Base-by-base conservation (phyloP, 2,329 filamentous ascomycete species). In the Cladosporium sp. region DNA sequence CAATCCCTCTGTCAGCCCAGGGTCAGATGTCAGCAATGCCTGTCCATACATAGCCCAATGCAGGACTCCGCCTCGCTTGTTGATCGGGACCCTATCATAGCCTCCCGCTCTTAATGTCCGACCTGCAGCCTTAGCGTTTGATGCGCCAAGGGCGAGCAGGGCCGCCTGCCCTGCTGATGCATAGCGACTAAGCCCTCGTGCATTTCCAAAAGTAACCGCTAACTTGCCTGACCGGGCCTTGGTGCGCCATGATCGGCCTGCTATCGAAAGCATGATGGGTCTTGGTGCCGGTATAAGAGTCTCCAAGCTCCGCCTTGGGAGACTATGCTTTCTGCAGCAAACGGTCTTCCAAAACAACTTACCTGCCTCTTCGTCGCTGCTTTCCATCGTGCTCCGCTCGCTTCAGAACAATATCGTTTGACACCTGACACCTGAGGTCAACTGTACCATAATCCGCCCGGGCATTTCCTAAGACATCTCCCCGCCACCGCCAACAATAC, bases 241-340 rank as follows among this genome's bases (percentile, higher is more conserved):
- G 48, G 33, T 37, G 40, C 33, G 34, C 31, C 9, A 19, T 37
- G 19, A 19, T 18, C 38, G 28, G 48, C 48, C 41, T 50, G 22
- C 22, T 28, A 28, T 28, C 22, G 22, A 28, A 28, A 28, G 22
- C 22, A 28, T 34, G 40, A 16, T 50, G 11, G 32, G 4, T 13
- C 19, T 28, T 16, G 18, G 31, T 43, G 38, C 43, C 43, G 48
- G 48, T 50, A 50, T 50, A 50, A 50, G 48, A 50, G 35, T 43
- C 38, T 14, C 48, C 22, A 50, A 43, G 48, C 28, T 33, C 32
- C 41, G n/a, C 32, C 38, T 22, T 43, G 48, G 31, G 18, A 28
- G 8, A 31, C 40, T 10, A 43, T 6, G 11, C 48, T 43, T 28
- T 37, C 11, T 11, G 35, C 35, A 50, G 28, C 48, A 28, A 50